Base-by-base conservation (phyloP, 257 asterid species). In the Lantana camara region DNA sequence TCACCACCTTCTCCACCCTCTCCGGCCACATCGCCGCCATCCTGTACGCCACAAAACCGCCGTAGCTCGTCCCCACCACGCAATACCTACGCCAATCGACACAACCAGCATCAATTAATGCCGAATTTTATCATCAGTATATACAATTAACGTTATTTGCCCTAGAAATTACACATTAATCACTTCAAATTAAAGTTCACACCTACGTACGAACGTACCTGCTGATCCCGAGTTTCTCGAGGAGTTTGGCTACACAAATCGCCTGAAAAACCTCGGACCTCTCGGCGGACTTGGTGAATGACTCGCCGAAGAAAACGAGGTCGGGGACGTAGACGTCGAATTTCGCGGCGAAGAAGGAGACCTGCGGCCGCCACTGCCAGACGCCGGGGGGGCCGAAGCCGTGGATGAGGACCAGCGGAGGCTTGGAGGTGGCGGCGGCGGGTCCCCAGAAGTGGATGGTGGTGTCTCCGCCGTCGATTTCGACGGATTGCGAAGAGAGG, bases 361-460 rank as follows among this genome's bases (percentile, higher is more conserved):
- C 78, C 35, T 88, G 95, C 2, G 65, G 80, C 11, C 87, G 83
- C 96, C 96, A 91, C 71, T 91, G 98, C 95, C 95, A 91, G 19
- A 77, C 74, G 14, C 96, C 89, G 64, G 68, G 79, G 2, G 98
- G 94, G 0, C 98, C 98, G 65, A 85, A 91, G 29, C 98, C 98
- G 67, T 91, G 98, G 15, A 91, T 79, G 4, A 91, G 90, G 46
- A 86, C 24, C 34, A 91, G 66, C 15, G 83, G 53, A 23, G 93
- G 96, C 44, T 81, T 86, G 20, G 81, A 22, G 14, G 65, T 14
- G 60, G 82, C 20, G 29, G 55, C 19, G 24, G 78, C 41, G 14
- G 96, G 97, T 0, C 92, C 96, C 95, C 94, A 91, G 10, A 79
- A 79, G 64, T 74, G 82, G 67, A 88, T 64, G 71, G 86, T 80